Evolutionary conservation across 345 rosid genomes (phyloP), one percentile per base, ranked within the genome.

Genomic region (Syzygium oleosum): DNA sequence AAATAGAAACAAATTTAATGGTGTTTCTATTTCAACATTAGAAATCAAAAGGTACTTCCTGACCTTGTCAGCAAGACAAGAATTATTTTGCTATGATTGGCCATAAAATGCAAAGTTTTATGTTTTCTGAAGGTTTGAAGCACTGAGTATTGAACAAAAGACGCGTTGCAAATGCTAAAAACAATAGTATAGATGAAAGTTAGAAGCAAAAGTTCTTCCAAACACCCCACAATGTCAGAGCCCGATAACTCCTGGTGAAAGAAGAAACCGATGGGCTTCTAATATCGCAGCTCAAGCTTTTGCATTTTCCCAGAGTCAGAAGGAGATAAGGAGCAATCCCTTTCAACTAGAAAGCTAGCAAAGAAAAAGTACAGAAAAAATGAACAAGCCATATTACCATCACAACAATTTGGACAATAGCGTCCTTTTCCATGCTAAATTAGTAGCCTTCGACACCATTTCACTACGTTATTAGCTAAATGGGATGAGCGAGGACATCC

Each of bases 171-270:
- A 56, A 56, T 23, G 61, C 61, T 3, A 56, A 56, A 56, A 54
- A 56, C 1, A 56, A 56, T 3, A 1, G n/a, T 56, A 22, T 23
- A 56, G 61, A 56, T 1, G 61, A 22, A 56, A 23, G 5, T 56
- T 9, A 4, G 23, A 56, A 56, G 61, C 5, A 56, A 56, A 9
- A 56, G 61, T 56, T 22, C n/a, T 23, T 1, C 61, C 13, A 23
- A 56, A 56, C 2, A 0, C 13, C 0, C 61, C 5, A 1, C 1
- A 23, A 9, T 56, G 13, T 22, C 13, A 56, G n/a, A 56, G 61
- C n/a, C 0, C 0, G 0, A 0, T 9, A 56, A 56, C 61, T 0
- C 61, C 12, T 0, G 2, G 61, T 23, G 2, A 56, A 56, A 56
- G n/a, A 56, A 56, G 2, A 3, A 4, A 9, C n/a, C 61, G 4